Evolutionary conservation across 1,139 yeast genomes (phyloP), one percentile per base, ranked within the genome.

Genomic region (Saccharomyces hybrid): DNA sequence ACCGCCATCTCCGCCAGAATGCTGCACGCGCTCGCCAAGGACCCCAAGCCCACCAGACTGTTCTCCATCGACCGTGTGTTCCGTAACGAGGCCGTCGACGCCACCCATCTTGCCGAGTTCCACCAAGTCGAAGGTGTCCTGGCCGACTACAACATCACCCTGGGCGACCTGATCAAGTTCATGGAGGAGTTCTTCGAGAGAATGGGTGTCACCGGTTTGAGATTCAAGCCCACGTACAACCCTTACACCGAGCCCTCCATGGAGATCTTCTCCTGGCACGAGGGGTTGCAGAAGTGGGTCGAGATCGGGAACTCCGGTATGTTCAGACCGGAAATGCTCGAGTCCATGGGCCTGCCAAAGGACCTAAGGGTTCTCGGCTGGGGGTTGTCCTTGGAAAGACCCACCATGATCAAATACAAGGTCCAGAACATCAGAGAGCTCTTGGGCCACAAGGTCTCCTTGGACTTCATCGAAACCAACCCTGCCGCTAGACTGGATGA

Each of bases 311-410:
- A 95, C 78, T 89, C 97, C 26, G 99, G 99, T 73, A 87, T 95
- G 96, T 95, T 95, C 80, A 84, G 99, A 76, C 99, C 99, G 26
- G 99, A 95, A 75, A 95, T 95, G 99, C 80, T 95, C 72, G 96
- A 90, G 75, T 77, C 96, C 50, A 91, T 93, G 98, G 99, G 99
- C 38, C 80, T 95, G 69, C 99, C 99, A 59, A 85, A 86, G 77
- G 87, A 89, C 71, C 75, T 95, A 77, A 81, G 98, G 72, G 98
- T 93, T 31, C 81, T 90, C 64, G 99, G 99, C 60, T 95, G 96
- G 93, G 99, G 99, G 68, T 79, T 95, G 66, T 87, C 96, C 47
- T 80, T 95, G 71, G 99, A 95, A 75, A 86, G 99, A 76, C 99
- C 99, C 62, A 95, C 99, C 48, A 95, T 95, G 99, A 95, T 95